phyloP scores from a whole-genome alignment of 768 basidiomycete genomes.

The Pleurotus tuber-regium region DNA sequence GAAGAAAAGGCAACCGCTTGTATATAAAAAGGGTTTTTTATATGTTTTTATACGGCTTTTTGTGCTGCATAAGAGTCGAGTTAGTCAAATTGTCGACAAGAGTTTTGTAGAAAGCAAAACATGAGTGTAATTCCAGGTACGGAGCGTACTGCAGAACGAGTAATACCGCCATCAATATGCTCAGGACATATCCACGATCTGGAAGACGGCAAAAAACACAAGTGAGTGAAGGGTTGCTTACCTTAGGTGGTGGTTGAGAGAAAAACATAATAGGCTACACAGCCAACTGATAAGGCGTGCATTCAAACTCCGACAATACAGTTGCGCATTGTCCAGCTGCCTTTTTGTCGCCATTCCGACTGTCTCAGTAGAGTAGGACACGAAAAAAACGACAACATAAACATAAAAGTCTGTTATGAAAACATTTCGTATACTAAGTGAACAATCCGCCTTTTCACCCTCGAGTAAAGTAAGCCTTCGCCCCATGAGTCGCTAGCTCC shows the following conservation, averaged over 20 bases:
- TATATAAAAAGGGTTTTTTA: slow-evolving; percentile 59
- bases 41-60: slow-evolving; percentile 69
- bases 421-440: no score
- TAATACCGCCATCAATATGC: no score
- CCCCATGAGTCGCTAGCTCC: slow-evolving; percentile 80
- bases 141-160: no score
- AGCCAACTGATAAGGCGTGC: slow-evolving; percentile 32
- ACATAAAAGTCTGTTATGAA: no score
- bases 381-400: no score
- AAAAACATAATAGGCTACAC: slow-evolving; percentile 35
- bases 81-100: no score
- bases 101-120: no score
- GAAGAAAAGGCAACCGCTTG: slow-evolving; percentile 73
- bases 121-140: no score
- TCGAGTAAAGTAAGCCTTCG: slow-evolving; percentile 85
- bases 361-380: no score
- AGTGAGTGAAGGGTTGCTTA: slow-evolving; percentile 30
- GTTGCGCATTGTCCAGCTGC: slow-evolving; percentile 3
- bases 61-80: slow-evolving; percentile 34
- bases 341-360: no score
- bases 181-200: no score
- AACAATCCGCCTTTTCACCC: slow-evolving; percentile 44
- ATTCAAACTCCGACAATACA: slow-evolving; percentile 39
- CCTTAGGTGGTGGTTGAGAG: slow-evolving; percentile 72
- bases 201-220: no score